Percentiles rank a stretch among this genome's conserved stretches.
These are phyloP conservation scores for Sphaceloma murrayae DNA, from an alignment of 2,329 filamentous ascomycete genomes.

Conservation along the genomic window DNA sequence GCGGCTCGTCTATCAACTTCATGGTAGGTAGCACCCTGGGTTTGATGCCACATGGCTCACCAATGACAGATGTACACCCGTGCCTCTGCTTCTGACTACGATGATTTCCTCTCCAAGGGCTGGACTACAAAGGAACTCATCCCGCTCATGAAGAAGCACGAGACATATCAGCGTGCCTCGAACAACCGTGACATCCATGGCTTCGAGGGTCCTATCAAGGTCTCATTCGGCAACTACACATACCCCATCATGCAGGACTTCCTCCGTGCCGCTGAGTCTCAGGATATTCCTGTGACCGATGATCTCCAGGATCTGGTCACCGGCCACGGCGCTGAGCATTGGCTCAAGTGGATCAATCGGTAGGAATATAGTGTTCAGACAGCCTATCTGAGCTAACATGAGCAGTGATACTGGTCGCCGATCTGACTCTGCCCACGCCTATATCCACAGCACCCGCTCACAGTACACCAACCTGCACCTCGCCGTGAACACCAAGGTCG, in stretches of 20 bases:
- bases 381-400: too few relatives aligned
- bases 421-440: slow-evolving; percentile 67
- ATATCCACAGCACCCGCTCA: slow-evolving; percentile 65
- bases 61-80: slow-evolving; percentile 57
- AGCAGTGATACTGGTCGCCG: slow-evolving; percentile 52
- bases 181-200: slow-evolving; percentile 58
- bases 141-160: slow-evolving; percentile 70
- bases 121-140: slow-evolving; percentile 68
- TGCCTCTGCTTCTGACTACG: slow-evolving; percentile 62
- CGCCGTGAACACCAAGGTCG: slow-evolving; percentile 65
- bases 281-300: slow-evolving; percentile 65
- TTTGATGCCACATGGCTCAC: neutral
- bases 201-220: slow-evolving; percentile 71
- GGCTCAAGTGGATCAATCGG: slow-evolving; percentile 77
- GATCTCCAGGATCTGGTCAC: slow-evolving; percentile 49
- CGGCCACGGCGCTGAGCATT: slow-evolving; percentile 63
- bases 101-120: slow-evolving; percentile 71
- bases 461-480: slow-evolving; percentile 63
- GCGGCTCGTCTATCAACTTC: slow-evolving; percentile 61
- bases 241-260: slow-evolving; percentile 79
- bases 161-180: slow-evolving; percentile 57
- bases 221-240: slow-evolving; percentile 70
- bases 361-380: too few relatives aligned
- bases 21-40: slow-evolving; percentile 42
- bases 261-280: slow-evolving; percentile 60